Percentiles rank a stretch among this genome's conserved stretches.
Evolutionary conservation across 2,329 filamentous ascomycete species (phyloP).

Genomic region (Thelonectria discophora): DNA sequence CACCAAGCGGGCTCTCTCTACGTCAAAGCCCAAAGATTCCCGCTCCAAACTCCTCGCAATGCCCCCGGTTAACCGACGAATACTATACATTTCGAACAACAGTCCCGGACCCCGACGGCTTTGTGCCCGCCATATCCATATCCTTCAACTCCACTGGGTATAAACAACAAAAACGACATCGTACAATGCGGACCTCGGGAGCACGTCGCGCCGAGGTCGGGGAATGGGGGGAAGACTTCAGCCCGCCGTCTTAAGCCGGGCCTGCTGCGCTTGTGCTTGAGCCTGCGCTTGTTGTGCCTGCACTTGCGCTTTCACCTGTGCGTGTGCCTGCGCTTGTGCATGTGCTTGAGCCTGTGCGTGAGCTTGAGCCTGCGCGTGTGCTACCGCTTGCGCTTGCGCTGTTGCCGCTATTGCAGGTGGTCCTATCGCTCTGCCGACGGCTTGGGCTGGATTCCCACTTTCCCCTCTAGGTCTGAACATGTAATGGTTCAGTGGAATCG

Average conservation of each 20-base stretch:
- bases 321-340: constrained; percentile 35
- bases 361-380: constrained; percentile 39
- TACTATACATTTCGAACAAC: constrained; percentile 36
- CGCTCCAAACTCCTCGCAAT: constrained; percentile 52
- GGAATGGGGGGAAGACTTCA: constrained; percentile 1
- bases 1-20: constrained; percentile 36
- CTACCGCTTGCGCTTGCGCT: constrained; percentile 32
- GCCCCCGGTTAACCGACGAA: constrained; percentile 41
- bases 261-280: constrained; percentile 34
- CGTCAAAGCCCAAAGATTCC: constrained; percentile 40
- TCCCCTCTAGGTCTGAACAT: constrained; percentile 52
- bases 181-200: constrained; percentile 30
- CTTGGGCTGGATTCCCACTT: constrained; percentile 35
- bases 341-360: constrained; percentile 33
- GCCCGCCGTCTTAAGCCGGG: constrained; percentile 14
- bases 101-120: constrained; percentile 12
- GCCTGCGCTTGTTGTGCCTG: constrained; percentile 36
- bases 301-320: constrained; percentile 32
- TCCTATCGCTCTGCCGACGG: constrained; percentile 40
- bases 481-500: constrained; percentile 60
- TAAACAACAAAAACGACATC: constrained; percentile 40
- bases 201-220: not conserved
- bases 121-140: constrained; percentile 14
- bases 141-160: constrained; percentile 36
- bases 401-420: constrained; percentile 35